Conservation (phyloP, 306 rosid genomes). For the Potentilla sterilis region DNA sequence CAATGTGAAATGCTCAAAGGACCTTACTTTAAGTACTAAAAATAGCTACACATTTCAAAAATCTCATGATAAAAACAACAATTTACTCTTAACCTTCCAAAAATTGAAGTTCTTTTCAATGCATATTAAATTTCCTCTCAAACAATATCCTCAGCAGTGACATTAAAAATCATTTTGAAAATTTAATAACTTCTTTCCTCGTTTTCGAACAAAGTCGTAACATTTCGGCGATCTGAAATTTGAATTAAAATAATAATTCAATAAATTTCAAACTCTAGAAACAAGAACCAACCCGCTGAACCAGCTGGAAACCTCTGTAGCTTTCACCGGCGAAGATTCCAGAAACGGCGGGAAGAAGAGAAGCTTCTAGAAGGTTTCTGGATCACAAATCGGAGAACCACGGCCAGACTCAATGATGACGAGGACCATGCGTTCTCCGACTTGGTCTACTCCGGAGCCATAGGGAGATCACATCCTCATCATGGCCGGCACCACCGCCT, state of each 20-base stretch:
- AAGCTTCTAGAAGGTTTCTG: slow-evolving; percentile 8
- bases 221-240: slow-evolving; percentile 1
- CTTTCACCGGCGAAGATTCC: not conserved
- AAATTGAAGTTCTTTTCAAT: not conserved
- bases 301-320: slow-evolving; percentile 5
- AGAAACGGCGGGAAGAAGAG: not conserved
- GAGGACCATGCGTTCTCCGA: slow-evolving; percentile 27
- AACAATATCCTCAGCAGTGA: not conserved
- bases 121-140: not conserved
- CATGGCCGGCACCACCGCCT: slow-evolving; percentile 9
- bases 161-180: not conserved
- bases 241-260: not conserved
- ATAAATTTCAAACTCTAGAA: not conserved
- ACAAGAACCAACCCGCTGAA: slow-evolving; percentile 2
- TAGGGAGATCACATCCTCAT: slow-evolving; percentile 17
- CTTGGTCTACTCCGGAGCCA: not conserved
- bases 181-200: not conserved
- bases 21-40: not conserved
- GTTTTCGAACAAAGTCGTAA: not conserved
- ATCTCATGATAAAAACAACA: not conserved
- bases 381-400: slow-evolving; percentile 32
- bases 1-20: not conserved
- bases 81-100: not conserved
- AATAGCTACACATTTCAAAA: not conserved
- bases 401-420: slow-evolving; percentile 9